Evolutionary conservation across 192 early-diverging fungal genomes (phyloP).

Genomic region (Coemansia sp.): DNA sequence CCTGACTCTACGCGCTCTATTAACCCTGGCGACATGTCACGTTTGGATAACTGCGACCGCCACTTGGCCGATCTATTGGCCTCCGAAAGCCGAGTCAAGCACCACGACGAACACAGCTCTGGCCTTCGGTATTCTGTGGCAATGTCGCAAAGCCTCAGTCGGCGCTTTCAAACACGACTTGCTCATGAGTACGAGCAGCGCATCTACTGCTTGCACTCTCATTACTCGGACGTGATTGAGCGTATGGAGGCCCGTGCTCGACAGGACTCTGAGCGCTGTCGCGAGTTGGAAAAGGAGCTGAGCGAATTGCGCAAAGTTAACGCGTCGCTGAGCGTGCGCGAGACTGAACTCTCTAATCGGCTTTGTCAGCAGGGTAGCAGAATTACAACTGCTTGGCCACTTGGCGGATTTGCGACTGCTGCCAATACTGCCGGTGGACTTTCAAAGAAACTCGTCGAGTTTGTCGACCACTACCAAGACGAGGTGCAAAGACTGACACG

Average conservation of each 20-base stretch:
- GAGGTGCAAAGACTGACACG: conserved; percentile 32
- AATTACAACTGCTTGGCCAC: neutral
- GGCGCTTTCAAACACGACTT: conserved; percentile 42
- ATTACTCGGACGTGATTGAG: conserved; percentile 47
- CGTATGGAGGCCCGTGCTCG: conserved; percentile 37
- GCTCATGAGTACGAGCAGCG: conserved; percentile 53
- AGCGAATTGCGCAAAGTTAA: conserved; percentile 30
- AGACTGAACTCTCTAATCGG: conserved; percentile 28
- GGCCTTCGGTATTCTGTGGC: conserved; percentile 43
- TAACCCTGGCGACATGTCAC: neutral
- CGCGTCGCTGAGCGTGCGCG: conserved; percentile 17
- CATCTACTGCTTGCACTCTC: conserved; percentile 52
- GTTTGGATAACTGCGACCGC: conserved; percentile 10
- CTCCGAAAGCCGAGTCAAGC: neutral
- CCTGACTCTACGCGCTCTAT: conserved; percentile 10
- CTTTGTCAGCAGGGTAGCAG: conserved; percentile 7
- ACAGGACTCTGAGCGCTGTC: conserved; percentile 26
- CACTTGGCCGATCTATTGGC: conserved; percentile 5
- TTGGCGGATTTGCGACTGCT: neutral
- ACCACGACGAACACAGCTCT: conserved; percentile 2
- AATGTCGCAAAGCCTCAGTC: conserved; percentile 46
- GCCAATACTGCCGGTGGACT: neutral
- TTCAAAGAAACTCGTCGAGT: conserved; percentile 42
- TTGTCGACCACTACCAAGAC: conserved; percentile 41
- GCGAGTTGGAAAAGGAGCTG: conserved; percentile 26